Evolutionary conservation across 345 rosid genomes (phyloP), one percentile per base, ranked within the genome.

Genomic region (Kernera saxatilis): DNA sequence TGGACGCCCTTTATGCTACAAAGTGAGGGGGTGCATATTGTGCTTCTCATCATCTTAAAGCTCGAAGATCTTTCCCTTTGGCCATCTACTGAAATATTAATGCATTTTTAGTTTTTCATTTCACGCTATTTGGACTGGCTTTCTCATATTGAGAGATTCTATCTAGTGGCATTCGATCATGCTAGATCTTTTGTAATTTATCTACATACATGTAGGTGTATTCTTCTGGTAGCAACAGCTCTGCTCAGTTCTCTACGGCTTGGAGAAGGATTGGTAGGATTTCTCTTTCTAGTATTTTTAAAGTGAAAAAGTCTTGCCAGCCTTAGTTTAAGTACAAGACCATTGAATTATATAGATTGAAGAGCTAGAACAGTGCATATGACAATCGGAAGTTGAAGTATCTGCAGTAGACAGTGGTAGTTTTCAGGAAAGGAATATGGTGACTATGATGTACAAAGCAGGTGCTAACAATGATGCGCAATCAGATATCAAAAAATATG

Each of bases 191-290:
- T 67, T 14, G 13, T 7, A 17, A 19, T n/a, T 32, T 64, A 50
- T 19, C 8, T 19, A 32, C 19, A 43, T 50, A 29, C 39, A 14
- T 59, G 19, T 73, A 93, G 98, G 72, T 88, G 41, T 90, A 86
- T 79, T 83, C 98, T 50, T 84, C 79, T 53, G 88, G 89, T 73
- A 93, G 96, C 86, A 73, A 64, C 49, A 87, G 66, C 59, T 88
- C 87, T 81, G 84, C 87, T 57, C 87, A 77, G 14, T 83, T 72
- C 77, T 70, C 71, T 66, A 62, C 71, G 56, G 57, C 78, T 13
- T 93, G 97, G 97, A 84, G 77, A 80, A 76, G 79, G 77, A 83
- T 85, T 39, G 89, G 93, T 89, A 82, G 29, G 74, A 35, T 61
- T 61, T 69, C 15, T 29, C n/a, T 63, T 21, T 69, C 27, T 52